These are phyloP conservation scores for Thermothielavioides terrestris DNA, from an alignment of 495 filamentous ascomycete genomes.

Conservation along the genomic window DNA sequence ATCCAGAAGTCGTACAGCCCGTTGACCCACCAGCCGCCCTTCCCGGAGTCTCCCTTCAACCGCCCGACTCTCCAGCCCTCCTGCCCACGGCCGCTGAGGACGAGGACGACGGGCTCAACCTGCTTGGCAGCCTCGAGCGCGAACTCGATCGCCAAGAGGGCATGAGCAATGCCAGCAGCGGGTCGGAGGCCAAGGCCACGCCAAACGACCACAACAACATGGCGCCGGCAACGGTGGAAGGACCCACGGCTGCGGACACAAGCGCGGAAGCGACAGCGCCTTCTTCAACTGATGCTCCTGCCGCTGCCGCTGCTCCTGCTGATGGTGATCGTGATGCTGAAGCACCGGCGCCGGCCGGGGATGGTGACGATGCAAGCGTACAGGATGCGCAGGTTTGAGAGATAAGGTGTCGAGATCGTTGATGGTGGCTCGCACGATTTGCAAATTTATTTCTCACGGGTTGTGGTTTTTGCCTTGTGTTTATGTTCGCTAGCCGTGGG, in stretches of 20 bases:
- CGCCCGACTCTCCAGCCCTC: constrained; percentile 15
- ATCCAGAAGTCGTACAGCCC: neutral
- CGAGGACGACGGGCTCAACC: constrained; percentile 23
- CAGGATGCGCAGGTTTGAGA: too few species aligned
- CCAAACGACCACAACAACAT: neutral
- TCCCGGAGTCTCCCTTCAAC: neutral
- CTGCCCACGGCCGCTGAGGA: constrained; percentile 14
- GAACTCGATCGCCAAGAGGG: constrained; percentile 26
- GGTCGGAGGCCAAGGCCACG: neutral
- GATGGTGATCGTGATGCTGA: too few species aligned
- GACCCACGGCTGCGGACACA: neutral
- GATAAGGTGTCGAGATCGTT: too few species aligned
- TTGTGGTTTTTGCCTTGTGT: too few species aligned
- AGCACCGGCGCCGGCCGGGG: too few species aligned
- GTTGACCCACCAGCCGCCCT: neutral
- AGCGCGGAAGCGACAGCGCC: neutral
- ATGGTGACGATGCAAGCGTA: too few species aligned
- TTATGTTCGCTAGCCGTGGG: too few species aligned
- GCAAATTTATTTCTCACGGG: neutral
- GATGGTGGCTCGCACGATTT: neutral
- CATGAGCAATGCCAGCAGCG: constrained; percentile 7
- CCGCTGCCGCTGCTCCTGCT: neutral
- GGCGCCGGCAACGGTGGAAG: neutral
- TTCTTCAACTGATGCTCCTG: too few species aligned
- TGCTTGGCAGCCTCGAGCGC: constrained; percentile 25